These are phyloP conservation scores for Elymus sibiricus DNA, from an alignment of 176 grass and related monocot species.

Conservation along the genomic window DNA sequence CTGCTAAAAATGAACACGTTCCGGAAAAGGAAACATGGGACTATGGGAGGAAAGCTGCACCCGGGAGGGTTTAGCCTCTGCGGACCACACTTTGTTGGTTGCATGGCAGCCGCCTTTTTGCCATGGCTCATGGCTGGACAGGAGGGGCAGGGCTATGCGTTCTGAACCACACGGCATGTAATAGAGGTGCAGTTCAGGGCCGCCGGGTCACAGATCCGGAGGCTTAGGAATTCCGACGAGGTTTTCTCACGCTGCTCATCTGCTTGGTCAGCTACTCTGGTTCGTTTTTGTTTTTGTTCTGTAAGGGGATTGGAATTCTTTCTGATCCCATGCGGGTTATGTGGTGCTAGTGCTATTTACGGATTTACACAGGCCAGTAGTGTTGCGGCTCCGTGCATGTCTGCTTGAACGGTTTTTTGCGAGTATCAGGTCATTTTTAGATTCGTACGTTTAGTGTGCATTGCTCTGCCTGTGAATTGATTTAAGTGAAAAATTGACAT, in stretches of 20 bases:
- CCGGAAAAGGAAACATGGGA: neutral
- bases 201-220: neutral
- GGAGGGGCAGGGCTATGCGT: neutral
- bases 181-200: neutral
- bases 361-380: slow-evolving; percentile 27
- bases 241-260: neutral
- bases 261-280: neutral
- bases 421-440: neutral
- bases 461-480: neutral
- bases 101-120: neutral
- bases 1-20: neutral
- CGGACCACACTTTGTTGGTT: neutral
- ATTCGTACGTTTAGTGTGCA: neutral
- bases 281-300: neutral
- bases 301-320: neutral
- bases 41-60: neutral
- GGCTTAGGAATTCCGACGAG: neutral
- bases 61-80: neutral
- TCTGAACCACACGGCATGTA: neutral
- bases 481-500: neutral
- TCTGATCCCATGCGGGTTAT: neutral
- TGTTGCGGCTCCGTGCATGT: slow-evolving; percentile 16
- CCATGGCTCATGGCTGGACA: neutral
- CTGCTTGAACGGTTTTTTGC: neutral
- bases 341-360: neutral